Evolutionary conservation across 1,139 yeast genomes (phyloP).

Genomic region (Suhomyces yuchorum): DNA sequence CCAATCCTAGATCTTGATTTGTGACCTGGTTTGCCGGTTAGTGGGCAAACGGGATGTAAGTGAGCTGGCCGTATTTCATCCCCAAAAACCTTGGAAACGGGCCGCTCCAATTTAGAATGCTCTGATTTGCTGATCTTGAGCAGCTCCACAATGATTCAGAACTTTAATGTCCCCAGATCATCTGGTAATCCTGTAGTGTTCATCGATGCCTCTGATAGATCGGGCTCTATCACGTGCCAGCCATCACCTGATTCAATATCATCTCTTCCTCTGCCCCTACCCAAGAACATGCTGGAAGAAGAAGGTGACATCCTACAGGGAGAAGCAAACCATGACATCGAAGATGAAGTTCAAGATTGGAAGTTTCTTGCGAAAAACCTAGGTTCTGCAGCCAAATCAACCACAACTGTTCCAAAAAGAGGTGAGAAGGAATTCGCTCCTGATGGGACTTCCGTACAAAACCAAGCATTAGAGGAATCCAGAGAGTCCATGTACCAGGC

Average conservation of each 20-base stretch:
- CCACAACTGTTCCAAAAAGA: conserved; percentile 34
- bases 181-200: too few relatives aligned
- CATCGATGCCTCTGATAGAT: too few relatives aligned
- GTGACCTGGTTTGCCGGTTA: too few relatives aligned
- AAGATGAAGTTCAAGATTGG: conserved; percentile 78
- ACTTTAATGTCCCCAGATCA: too few relatives aligned
- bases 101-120: too few relatives aligned
- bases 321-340: conserved; percentile 23
- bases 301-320: conserved; percentile 14
- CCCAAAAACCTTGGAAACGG: too few relatives aligned
- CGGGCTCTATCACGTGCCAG: too few relatives aligned
- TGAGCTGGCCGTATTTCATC: too few relatives aligned
- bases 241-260: conserved; percentile 1
- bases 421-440: conserved; percentile 92
- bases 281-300: conserved; percentile 13
- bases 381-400: conserved; percentile 4
- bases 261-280: conserved; percentile 1
- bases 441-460: conserved; percentile 70
- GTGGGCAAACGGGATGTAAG: too few relatives aligned
- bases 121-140: too few relatives aligned
- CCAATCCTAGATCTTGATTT: too few relatives aligned
- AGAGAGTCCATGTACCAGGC: conserved; percentile 76
- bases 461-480: conserved; percentile 52
- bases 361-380: conserved; percentile 34
- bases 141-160: too few relatives aligned